phyloP scores from a whole-genome alignment of 2,329 filamentous ascomycete species.

The Fusarium beomiforme region DNA sequence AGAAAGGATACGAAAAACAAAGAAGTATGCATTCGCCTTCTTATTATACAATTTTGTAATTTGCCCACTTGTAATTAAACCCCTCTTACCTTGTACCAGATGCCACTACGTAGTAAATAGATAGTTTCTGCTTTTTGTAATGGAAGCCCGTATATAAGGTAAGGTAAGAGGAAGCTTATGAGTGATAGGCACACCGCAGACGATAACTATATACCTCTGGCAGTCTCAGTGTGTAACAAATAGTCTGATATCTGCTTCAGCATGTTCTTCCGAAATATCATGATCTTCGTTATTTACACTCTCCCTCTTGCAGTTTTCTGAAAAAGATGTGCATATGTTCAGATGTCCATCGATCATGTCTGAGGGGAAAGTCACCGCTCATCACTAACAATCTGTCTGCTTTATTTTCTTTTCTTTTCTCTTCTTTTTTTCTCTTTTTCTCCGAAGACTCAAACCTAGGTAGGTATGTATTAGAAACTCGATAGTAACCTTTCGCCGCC shows the following conservation, averaged over 20 bases:
- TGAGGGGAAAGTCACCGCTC: background rate
- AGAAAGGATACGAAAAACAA: background rate
- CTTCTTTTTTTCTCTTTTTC: background rate
- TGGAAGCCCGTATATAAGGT: too few relatives aligned
- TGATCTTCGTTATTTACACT: slow-evolving; percentile 30
- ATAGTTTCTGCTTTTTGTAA: slow-evolving; percentile 1
- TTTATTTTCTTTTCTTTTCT: too few relatives aligned
- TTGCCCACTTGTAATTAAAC: background rate
- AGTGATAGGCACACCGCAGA: background rate
- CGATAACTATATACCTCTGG: background rate
- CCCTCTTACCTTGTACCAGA: slow-evolving; percentile 18
- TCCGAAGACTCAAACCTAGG: background rate
- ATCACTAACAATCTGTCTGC: background rate
- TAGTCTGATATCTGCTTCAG: slow-evolving; percentile 27
- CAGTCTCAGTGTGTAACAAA: slow-evolving; percentile 17
- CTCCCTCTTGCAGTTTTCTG: slow-evolving; percentile 10
- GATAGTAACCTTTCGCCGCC: background rate
- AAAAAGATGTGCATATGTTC: slow-evolving; percentile 14
- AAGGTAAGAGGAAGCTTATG: background rate
- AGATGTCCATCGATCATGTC: slow-evolving; percentile 9
- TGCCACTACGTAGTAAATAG: background rate
- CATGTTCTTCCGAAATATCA: slow-evolving; percentile 8
- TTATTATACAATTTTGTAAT: background rate
- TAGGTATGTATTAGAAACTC: background rate
- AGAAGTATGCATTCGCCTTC: background rate